Evolutionary conservation across 306 rosid genomes (phyloP).

Genomic region (Quercus cerris): DNA sequence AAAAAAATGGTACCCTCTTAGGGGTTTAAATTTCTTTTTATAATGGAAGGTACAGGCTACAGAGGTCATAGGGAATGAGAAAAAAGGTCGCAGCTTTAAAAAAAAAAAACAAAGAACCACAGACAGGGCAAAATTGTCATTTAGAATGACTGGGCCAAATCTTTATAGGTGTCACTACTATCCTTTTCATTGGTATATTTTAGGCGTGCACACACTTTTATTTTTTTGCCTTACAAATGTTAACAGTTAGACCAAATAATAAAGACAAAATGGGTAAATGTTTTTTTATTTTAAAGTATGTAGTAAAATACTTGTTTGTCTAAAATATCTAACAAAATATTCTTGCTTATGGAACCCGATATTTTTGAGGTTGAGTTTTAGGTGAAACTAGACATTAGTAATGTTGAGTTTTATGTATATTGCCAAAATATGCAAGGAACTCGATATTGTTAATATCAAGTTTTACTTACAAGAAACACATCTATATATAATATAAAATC

Average conservation of each 20-base stretch:
- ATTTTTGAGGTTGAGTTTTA: too few species aligned
- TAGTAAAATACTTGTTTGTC: too few species aligned
- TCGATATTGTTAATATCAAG: too few species aligned
- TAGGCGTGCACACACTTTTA: not conserved
- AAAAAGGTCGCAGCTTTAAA: conserved; percentile 7
- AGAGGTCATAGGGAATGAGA: not conserved
- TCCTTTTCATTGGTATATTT: not conserved
- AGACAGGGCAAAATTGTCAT: conserved; percentile 12
- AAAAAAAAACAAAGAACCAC: not conserved
- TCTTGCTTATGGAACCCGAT: too few species aligned
- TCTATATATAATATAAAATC: too few species aligned
- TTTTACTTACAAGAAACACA: too few species aligned
- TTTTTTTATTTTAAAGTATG: too few species aligned
- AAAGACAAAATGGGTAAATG: too few species aligned
- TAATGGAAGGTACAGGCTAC: not conserved
- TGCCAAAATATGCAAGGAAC: fast-evolving
- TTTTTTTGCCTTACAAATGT: not conserved
- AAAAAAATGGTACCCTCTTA: not conserved
- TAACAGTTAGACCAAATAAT: not conserved
- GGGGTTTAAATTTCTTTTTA: not conserved
- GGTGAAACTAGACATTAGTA: fast-evolving
- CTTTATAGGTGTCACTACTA: conserved; percentile 2
- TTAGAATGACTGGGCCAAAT: not conserved
- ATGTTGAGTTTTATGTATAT: fast-evolving
- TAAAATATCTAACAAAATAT: too few species aligned